These are phyloP conservation scores for Haberlea rhodopensis DNA, from an alignment of 257 asterid species.

Conservation along the genomic window DNA sequence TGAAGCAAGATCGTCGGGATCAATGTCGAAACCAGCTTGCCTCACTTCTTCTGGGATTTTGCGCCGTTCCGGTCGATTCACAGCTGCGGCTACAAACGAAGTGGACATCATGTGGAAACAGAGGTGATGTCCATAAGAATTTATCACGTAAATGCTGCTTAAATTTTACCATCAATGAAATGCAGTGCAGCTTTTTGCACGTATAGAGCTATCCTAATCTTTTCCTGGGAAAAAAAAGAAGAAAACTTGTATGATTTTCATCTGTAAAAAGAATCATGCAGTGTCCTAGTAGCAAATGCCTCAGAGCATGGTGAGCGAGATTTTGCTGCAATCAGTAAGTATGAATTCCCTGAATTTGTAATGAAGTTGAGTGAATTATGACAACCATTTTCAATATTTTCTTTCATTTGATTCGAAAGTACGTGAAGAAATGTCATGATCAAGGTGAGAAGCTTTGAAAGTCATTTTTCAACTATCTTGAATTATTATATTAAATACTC, in stretches of 20 bases:
- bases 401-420: not conserved
- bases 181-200: slow-evolving; percentile 78
- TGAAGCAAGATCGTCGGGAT: slow-evolving; percentile 71
- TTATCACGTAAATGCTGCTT: not conserved
- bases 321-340: not conserved
- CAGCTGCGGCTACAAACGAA: slow-evolving; percentile 39
- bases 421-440: too few species aligned
- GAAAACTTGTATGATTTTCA: not conserved
- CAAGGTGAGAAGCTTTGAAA: not conserved
- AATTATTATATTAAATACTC: too few species aligned
- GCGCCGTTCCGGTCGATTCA: slow-evolving; percentile 29
- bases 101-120: slow-evolving; percentile 20
- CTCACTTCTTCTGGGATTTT: slow-evolving; percentile 46
- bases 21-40: slow-evolving; percentile 53
- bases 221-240: slow-evolving; percentile 49
- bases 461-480: not conserved
- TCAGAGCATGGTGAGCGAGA: not conserved
- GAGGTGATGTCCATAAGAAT: slow-evolving; percentile 6
- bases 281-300: not conserved
- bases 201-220: slow-evolving; percentile 59
- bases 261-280: not conserved
- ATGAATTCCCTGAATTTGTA: too few species aligned
- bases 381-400: not conserved
- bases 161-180: slow-evolving; percentile 64
- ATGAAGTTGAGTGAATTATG: not conserved